Evolutionary conservation across 2,329 filamentous ascomycete species (phyloP), one percentile per base, ranked within the genome.

Genomic region (Rhinocladiella mackenziei): DNA sequence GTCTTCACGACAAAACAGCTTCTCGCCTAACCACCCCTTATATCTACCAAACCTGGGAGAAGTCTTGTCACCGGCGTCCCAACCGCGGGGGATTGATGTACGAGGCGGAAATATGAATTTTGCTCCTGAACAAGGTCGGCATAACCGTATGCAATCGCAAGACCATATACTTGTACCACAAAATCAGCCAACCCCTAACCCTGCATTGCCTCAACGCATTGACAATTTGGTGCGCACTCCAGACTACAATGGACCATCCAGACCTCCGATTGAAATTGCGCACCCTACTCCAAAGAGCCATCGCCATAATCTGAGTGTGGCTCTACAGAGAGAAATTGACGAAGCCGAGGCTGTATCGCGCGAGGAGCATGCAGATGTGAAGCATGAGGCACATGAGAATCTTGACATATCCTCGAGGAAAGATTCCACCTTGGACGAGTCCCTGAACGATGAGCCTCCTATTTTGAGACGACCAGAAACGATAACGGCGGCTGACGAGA

Each of bases 251-350:
- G 45, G 32, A 18, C 22, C 41, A 15, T 43, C 51, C 15, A 38
- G 18, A 62, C 63, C 26, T 62, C 63, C 45, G 62, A 50, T 74
- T 28, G 73, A 77, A 44, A 79, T 83, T 55, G 75, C 73, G 18
- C 73, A 79, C 34, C 79, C 79, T 7, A 80, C 73, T 38, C 79
- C 80, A 45, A 73, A 74, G 54, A 75, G 75, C 26, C 77, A 81
- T 62, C 74, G 74, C 43, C 84, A 89, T 56, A 89, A 89, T 55
- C 74, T 86, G 29, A 89, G 83, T 58, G 77, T 82, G 51, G 86
- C 80, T 33, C 74, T 94, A 17, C 88, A 95, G 62, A 83, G 83
- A 50, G 88, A 92, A 55, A 83, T 94, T 43, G 84, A 92, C 37
- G 85, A 89, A 59, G 83, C 86, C 3, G 86, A 94, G 58, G 91